Conservation (phyloP, 352 stramenopile species). For the Phytopythium oedochilum region DNA sequence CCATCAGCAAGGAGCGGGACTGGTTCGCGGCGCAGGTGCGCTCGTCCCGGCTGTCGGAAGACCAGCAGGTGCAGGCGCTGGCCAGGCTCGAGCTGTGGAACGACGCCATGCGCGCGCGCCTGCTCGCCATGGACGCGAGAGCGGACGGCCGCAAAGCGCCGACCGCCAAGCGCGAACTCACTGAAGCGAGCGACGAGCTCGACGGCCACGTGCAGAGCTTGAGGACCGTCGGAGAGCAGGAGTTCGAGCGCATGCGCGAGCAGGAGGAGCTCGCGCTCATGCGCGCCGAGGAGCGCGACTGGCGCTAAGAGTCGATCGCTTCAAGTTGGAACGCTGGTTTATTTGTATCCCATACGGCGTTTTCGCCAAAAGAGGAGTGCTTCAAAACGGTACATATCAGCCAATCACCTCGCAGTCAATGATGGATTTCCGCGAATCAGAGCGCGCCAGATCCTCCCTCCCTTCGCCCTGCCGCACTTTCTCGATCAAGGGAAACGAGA, state of each 20-base stretch:
- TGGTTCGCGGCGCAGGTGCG: not conserved
- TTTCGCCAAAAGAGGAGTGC: no score
- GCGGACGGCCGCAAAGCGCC: no score
- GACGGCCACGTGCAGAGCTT: no score
- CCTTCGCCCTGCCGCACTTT: not conserved
- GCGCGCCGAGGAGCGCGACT: not conserved
- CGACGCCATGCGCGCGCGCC: not conserved
- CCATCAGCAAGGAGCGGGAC: not conserved
- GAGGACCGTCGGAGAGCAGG: not conserved
- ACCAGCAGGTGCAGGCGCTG: not conserved
- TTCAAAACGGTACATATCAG: no score
- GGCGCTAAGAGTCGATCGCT: no score
- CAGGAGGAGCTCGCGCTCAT: not conserved
- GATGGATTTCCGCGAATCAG: no score
- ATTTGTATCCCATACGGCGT: no score
- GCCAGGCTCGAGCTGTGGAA: not conserved
- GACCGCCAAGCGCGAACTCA: no score
- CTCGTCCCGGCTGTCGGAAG: not conserved
- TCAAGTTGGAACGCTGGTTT: no score
- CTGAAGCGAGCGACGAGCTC: no score
- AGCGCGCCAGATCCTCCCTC: no score
- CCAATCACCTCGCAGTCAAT: no score
- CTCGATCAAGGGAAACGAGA: not conserved
- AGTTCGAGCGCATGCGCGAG: not conserved
- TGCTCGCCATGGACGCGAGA: not conserved